Evolutionary conservation across 2,329 filamentous ascomycete species (phyloP), one percentile per base, ranked within the genome.

Genomic region (Clathrospora elynae): DNA sequence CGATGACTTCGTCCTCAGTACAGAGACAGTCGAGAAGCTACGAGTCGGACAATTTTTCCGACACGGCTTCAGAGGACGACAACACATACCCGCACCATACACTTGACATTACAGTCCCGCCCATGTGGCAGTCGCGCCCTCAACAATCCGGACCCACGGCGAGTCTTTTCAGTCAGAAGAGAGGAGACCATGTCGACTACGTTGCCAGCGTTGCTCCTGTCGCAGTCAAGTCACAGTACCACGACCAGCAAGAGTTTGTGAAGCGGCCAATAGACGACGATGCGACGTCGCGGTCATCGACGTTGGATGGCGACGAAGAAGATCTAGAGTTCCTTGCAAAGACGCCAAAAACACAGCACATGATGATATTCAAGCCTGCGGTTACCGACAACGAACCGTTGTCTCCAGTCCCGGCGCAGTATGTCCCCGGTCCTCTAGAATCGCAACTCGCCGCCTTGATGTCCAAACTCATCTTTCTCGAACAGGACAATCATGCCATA

Each of bases 401-500:
- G 3, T 49, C 57, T 2, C 52, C 54, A 8, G 46, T 44, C 6
- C 52, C 52, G 9, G 55, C 51, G 10, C 59, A 57, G 7, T 64
- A 64, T 36, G 34, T 62, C n/a, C 59, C 64, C 20, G 67, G 67
- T 2, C 67, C 66, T 19, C 45, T 71, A 5, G 67, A 69, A 42
- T 63, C 64, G 7, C 67, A 71, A 38, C 62, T 71, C 24, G 61
- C 64, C 3, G 58, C 63, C 12, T 49, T 71, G 10, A 68, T 71
- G 65, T 63, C 62, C n/a, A 70, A 70, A 41, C 53, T 71, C 14
- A 54, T 68, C 31, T 66, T 64, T 36, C 61, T 70, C 16, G 67
- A 70, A 35, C 58, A 61, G 17, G 47, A 53, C 18, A 66, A 70
- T 31, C 66, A 65, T n/a, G 52, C 55, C 9, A 55, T 61, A 9